Percentiles rank a stretch among this genome's conserved stretches.
These are phyloP conservation scores for Penicillium paneum DNA, from an alignment of 2,329 filamentous ascomycete genomes.

Conservation along the genomic window DNA sequence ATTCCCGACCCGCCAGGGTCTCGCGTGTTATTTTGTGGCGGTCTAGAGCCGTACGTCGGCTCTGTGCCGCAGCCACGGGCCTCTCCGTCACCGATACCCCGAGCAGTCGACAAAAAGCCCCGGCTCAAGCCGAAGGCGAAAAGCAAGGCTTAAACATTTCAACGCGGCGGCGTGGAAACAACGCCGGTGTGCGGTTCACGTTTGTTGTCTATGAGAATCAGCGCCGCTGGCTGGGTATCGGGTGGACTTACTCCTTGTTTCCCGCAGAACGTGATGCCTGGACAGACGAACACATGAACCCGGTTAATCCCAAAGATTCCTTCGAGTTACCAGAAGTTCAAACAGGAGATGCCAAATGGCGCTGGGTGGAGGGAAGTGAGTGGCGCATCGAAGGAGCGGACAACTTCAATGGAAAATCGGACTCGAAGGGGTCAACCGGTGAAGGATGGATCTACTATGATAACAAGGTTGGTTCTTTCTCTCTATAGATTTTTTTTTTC, in stretches of 20 bases:
- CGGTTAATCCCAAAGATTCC: constrained; percentile 69
- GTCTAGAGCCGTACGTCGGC: constrained; percentile 67
- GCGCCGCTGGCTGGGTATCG: constrained; percentile 87
- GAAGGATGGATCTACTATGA: constrained; percentile 97
- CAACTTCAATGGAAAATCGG: constrained; percentile 32
- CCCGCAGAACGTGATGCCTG: constrained; percentile 85
- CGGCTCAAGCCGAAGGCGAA: constrained; percentile 45
- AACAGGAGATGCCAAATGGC: constrained; percentile 62
- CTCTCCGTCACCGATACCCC: constrained; percentile 59
- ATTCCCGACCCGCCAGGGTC: constrained; percentile 80
- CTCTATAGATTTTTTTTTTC: neutral
- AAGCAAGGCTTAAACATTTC: constrained; percentile 49
- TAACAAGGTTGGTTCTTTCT: constrained; percentile 67
- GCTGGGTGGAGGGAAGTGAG: constrained; percentile 79
- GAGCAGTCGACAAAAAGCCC: constrained; percentile 27
- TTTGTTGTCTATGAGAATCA: constrained; percentile 98
- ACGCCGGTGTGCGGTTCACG: constrained; percentile 86
- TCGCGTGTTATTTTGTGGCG: constrained; percentile 87
- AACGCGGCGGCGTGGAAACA: constrained; percentile 45
- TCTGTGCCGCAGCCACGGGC: constrained; percentile 73
- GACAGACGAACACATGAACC: constrained; percentile 93
- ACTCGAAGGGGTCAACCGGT: constrained; percentile 49
- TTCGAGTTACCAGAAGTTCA: constrained; percentile 68
- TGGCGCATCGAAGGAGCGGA: constrained; percentile 78
- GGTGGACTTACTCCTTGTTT: constrained; percentile 90